Conservation (phyloP, 495 filamentous ascomycete genomes). For the Aspergillus nidulans region DNA sequence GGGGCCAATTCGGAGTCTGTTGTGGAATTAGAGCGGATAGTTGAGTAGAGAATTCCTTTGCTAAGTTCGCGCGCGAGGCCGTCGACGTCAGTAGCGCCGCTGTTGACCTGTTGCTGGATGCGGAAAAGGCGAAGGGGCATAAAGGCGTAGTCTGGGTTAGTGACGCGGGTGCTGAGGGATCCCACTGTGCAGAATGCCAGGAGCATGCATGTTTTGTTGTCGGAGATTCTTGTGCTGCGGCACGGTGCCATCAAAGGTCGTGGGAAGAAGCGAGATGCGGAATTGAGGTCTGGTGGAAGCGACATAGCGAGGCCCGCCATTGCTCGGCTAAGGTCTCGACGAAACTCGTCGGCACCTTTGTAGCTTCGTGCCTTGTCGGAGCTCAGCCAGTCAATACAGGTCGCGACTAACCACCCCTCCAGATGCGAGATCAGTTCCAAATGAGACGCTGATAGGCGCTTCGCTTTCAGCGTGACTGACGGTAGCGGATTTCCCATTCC, state of each 20-base stretch:
- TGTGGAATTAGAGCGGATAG: constrained; percentile 25
- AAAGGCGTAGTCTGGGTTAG: constrained; percentile 39
- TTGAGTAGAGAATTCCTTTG: constrained; percentile 29
- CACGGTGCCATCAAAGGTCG: constrained; percentile 45
- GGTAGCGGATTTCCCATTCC: constrained; percentile 64
- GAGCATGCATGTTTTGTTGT: constrained; percentile 34
- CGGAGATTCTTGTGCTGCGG: constrained; percentile 16
- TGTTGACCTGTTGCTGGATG: constrained; percentile 52
- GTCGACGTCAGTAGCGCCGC: constrained; percentile 43
- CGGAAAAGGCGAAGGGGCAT: constrained; percentile 55
- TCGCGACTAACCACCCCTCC: constrained; percentile 53
- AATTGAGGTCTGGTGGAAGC: constrained; percentile 44
- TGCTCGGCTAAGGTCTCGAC: constrained; percentile 33
- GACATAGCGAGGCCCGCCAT: constrained; percentile 38
- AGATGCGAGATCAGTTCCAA: constrained; percentile 52
- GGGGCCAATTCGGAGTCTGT: constrained; percentile 25
- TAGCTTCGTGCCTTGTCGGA: constrained; percentile 28
- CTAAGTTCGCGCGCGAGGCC: constrained; percentile 45
- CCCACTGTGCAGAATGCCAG: constrained; percentile 55
- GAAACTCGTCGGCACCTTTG: constrained; percentile 35
- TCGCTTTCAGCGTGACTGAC: constrained; percentile 53
- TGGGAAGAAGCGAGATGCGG: constrained; percentile 45
- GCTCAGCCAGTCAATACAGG: constrained; percentile 46
- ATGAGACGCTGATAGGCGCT: constrained; percentile 55
- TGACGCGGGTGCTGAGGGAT: constrained; percentile 41